Conservation (phyloP, 129 eudicot genomes). For the Chrysanthemum lavandulifolium region DNA sequence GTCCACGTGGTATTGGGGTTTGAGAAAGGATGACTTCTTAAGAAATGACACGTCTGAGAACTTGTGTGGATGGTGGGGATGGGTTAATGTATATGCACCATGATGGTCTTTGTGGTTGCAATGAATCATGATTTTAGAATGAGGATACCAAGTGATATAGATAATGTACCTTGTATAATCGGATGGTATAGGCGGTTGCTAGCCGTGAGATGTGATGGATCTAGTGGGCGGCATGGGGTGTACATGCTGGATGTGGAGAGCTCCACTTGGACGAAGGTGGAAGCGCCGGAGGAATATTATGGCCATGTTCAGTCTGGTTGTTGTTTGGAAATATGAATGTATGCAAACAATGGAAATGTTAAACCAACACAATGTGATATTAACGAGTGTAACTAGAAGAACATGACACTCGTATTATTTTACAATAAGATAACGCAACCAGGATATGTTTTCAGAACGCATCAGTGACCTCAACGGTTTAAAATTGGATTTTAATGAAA, state of each 20-base stretch:
- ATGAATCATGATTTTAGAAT: conserved; percentile 38
- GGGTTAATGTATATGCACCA: conserved; percentile 44
- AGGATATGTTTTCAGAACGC: no score
- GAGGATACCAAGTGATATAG: conserved; percentile 36
- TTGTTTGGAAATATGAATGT: conserved; percentile 52
- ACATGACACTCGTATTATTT: no score
- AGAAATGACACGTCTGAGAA: no score
- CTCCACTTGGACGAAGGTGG: conserved; percentile 51
- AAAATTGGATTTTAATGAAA: no score
- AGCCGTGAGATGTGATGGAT: conserved; percentile 52
- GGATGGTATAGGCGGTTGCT: conserved; percentile 55
- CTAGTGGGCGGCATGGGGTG: conserved; percentile 36
- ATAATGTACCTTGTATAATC: conserved; percentile 37
- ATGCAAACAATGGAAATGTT: no score
- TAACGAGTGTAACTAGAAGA: no score
- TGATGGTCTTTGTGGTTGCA: conserved; percentile 36
- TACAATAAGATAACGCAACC: no score
- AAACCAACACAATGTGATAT: no score
- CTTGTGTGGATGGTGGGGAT: conserved; percentile 49
- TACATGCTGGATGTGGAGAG: conserved; percentile 50
- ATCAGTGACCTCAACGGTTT: no score
- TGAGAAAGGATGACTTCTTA: no score
- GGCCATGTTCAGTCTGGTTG: conserved; percentile 52
- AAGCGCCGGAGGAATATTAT: conserved; percentile 39
- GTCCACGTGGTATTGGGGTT: no score